Conservation (phyloP, 116 monocot species). For the Thalassia testudinum region DNA sequence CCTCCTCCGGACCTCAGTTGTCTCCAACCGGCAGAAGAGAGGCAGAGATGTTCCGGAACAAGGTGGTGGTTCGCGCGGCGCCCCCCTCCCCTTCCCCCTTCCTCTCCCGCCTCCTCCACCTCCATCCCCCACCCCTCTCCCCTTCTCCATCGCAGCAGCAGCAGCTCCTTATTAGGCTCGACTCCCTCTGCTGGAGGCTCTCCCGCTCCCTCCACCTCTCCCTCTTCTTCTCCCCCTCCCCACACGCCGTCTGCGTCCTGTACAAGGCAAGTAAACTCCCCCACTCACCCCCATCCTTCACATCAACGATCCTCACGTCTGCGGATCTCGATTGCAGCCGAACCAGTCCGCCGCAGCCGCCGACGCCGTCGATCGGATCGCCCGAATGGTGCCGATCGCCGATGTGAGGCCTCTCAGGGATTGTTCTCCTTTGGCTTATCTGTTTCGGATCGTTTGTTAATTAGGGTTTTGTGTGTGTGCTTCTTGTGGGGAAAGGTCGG, state of each 20-base stretch:
- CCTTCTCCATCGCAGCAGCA: slow-evolving; percentile 6
- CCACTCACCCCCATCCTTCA: neutral
- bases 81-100: slow-evolving; percentile 10
- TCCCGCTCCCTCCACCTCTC: slow-evolving; percentile 33
- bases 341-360: slow-evolving; percentile 25
- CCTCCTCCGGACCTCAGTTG: too few relatives aligned
- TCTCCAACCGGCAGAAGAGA: too few relatives aligned
- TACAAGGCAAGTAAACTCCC: slow-evolving; percentile 21
- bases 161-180: slow-evolving; percentile 13
- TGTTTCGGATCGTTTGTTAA: neutral
- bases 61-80: slow-evolving; percentile 25
- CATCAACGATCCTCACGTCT: neutral
- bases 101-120: too few relatives aligned
- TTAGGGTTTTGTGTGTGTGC: neutral
- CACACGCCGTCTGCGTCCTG: slow-evolving; percentile 28
- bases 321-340: slow-evolving; percentile 17
- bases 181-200: slow-evolving; percentile 57
- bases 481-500: slow-evolving; percentile 22
- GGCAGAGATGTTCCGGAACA: slow-evolving; percentile 46
- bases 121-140: too few relatives aligned
- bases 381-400: slow-evolving; percentile 6
- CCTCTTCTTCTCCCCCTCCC: slow-evolving; percentile 13
- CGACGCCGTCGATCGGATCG: slow-evolving; percentile 27
- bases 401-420: slow-evolving; percentile 15
- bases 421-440: neutral